phyloP scores from a whole-genome alignment of 2,329 filamentous ascomycete genomes.

The Ophiostoma ulmi region DNA sequence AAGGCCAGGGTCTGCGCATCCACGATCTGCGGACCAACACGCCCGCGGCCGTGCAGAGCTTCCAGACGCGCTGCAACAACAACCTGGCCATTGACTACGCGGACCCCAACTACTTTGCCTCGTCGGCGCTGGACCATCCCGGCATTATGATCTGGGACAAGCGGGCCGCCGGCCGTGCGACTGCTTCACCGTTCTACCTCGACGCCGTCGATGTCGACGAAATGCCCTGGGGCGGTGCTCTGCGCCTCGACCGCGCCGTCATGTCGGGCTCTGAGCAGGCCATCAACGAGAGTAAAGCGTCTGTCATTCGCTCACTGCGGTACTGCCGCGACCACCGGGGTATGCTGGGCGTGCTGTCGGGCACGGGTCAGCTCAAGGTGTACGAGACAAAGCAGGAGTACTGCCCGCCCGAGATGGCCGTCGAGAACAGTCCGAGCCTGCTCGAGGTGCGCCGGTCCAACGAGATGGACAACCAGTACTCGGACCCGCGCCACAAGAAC shows the following conservation, averaged over 20 bases:
- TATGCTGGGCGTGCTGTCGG: constrained; percentile 56
- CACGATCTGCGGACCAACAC: constrained; percentile 61
- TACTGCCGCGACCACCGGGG: constrained; percentile 60
- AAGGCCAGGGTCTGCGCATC: constrained; percentile 66
- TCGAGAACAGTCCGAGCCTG: constrained; percentile 52
- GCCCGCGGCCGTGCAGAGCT: constrained; percentile 41
- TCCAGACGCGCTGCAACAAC: constrained; percentile 62
- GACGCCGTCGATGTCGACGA: constrained; percentile 57
- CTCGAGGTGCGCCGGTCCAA: constrained; percentile 56
- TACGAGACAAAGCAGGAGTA: constrained; percentile 54
- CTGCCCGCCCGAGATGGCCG: constrained; percentile 38
- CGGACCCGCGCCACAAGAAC: constrained; percentile 47
- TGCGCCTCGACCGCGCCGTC: constrained; percentile 54
- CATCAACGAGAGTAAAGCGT: constrained; percentile 51
- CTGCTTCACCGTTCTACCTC: constrained; percentile 51
- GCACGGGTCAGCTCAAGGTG: constrained; percentile 59
- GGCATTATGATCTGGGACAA: constrained; percentile 75
- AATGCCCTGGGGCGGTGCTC: constrained; percentile 57
- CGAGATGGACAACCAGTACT: constrained; percentile 57
- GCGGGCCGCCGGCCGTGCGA: constrained; percentile 51
- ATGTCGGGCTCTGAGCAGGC: constrained; percentile 49
- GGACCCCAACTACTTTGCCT: constrained; percentile 80
- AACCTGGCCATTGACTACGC: constrained; percentile 72
- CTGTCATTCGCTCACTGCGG: constrained; percentile 57
- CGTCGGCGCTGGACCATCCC: constrained; percentile 69